These are phyloP conservation scores for Schizochytrium sp. DNA, from an alignment of 108 stramenopile species.

Conservation along the genomic window DNA sequence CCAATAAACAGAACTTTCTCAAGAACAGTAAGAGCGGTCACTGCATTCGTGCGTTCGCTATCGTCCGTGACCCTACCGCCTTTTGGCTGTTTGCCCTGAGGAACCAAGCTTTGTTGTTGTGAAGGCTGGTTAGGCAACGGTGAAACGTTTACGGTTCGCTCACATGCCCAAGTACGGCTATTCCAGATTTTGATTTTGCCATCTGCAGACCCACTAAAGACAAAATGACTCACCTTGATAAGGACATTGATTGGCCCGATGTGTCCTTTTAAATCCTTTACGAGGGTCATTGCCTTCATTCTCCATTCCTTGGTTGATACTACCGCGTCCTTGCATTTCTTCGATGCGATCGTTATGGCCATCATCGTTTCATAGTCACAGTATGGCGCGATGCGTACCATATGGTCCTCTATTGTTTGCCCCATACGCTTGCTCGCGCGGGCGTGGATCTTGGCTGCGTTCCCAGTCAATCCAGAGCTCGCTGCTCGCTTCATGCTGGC, in stretches of 20 bases:
- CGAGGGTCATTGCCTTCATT: constrained; percentile 42
- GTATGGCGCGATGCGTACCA: neutral
- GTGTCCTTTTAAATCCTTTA: constrained; percentile 20
- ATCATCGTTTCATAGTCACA: constrained; percentile 23
- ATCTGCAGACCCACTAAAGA: constrained; percentile 53
- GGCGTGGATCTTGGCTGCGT: neutral
- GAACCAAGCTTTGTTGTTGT: neutral
- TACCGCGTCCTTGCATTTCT: constrained; percentile 7
- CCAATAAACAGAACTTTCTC: constrained; percentile 23
- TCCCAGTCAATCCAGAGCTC: neutral
- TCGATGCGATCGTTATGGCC: constrained; percentile 8
- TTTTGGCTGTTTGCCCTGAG: constrained; percentile 1
- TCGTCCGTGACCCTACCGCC: neutral
- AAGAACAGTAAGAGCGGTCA: constrained; percentile 6
- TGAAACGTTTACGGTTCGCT: constrained; percentile 41
- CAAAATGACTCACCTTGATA: constrained; percentile 25
- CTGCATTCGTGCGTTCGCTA: constrained; percentile 38
- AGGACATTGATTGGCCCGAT: constrained; percentile 35
- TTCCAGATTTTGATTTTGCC: constrained; percentile 60
- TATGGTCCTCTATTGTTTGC: neutral
- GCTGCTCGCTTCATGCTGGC: neutral
- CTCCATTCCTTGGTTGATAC: neutral
- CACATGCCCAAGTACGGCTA: constrained; percentile 13
- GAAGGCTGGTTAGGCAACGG: neutral
- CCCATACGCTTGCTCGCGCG: neutral